Conservation (phyloP, 169 alveolate species). For the Plasmodium relictum region DNA sequence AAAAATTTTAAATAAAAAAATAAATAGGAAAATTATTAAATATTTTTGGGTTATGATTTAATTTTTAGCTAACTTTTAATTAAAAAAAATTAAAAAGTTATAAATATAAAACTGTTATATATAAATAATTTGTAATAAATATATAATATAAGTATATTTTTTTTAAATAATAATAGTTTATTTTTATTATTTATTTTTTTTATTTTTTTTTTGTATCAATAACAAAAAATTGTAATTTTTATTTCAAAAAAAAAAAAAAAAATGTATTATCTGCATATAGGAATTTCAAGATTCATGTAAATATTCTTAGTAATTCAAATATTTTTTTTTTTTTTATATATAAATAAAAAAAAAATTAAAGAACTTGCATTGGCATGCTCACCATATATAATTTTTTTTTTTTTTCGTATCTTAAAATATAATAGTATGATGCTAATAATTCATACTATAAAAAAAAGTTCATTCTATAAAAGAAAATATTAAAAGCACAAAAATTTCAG, state of each 20-base stretch:
- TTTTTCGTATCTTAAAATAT: background rate
- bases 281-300: background rate
- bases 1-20: too few species aligned
- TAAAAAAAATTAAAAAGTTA: too few species aligned
- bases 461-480: too few species aligned
- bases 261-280: background rate
- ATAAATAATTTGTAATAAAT: too few species aligned
- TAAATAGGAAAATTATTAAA: too few species aligned
- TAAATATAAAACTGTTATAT: too few species aligned
- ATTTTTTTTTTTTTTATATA: conserved; percentile 2
- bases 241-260: background rate
- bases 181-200: background rate
- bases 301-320: background rate
- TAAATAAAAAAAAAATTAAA: background rate
- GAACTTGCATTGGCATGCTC: conserved; percentile 8
- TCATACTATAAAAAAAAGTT: too few species aligned
- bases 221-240: background rate
- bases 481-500: too few species aligned
- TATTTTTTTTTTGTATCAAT: background rate
- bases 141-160: too few species aligned
- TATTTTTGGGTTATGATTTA: too few species aligned
- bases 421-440: background rate
- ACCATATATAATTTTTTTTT: background rate
- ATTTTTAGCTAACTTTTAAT: too few species aligned
- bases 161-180: background rate